These are phyloP conservation scores for Fraxinus baroniana DNA, from an alignment of 305 asterid species.

Conservation along the genomic window DNA sequence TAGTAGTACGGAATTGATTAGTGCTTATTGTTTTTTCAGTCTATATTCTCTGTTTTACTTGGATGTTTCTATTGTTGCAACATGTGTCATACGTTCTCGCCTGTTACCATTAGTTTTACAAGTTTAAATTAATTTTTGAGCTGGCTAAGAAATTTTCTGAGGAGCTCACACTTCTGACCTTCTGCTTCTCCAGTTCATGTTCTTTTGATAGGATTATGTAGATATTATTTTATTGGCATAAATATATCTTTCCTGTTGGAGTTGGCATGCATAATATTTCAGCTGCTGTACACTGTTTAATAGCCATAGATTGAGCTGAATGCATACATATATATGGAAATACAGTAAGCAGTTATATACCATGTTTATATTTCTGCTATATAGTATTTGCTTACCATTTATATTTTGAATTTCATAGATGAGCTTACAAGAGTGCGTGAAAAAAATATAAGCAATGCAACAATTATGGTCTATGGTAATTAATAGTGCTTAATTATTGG, in stretches of 20 bases:
- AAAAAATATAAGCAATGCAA: not conserved
- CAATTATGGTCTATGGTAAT: not conserved
- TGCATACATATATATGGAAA: not conserved
- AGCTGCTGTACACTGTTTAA: not conserved
- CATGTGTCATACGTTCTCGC: not conserved
- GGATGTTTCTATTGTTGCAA: not conserved
- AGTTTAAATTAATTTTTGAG: not conserved
- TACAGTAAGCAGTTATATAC: not conserved
- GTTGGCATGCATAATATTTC: not conserved
- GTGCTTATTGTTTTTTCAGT: not conserved
- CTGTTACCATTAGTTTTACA: not conserved
- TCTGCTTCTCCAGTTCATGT: not conserved
- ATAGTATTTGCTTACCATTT: not conserved
- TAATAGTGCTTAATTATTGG: not conserved
- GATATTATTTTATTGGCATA: not conserved
- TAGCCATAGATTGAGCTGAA: not conserved
- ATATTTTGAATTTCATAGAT: not conserved
- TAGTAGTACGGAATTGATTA: conserved; percentile 18
- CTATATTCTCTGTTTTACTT: not conserved
- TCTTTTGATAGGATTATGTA: not conserved
- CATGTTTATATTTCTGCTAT: not conserved
- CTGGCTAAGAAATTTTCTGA: not conserved
- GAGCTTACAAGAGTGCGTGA: not conserved
- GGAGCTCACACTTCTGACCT: not conserved
- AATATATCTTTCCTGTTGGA: not conserved